Evolutionary conservation across 768 basidiomycete genomes (phyloP).

Genomic region (Clitopilus passeckerianus): DNA sequence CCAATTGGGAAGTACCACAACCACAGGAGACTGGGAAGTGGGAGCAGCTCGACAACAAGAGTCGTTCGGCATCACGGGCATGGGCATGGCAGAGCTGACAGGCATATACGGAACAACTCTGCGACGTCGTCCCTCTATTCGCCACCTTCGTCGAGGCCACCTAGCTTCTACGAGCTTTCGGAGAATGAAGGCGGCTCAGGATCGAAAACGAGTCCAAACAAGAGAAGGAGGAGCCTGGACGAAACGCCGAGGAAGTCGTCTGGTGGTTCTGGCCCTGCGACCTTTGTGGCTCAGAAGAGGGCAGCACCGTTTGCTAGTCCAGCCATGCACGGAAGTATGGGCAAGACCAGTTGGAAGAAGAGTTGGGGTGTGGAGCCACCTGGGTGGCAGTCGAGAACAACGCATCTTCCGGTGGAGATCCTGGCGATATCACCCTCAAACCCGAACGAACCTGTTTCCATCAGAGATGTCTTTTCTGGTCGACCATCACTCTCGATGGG

Average conservation of each 20-base stretch:
- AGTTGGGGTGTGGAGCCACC: conserved; percentile 86
- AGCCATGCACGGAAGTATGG: conserved; percentile 34
- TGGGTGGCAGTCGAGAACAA: conserved; percentile 70
- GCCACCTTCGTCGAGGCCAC: conserved; percentile 67
- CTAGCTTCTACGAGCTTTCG: conserved; percentile 72
- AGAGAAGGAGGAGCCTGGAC: conserved; percentile 45
- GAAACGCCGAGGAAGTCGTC: conserved; percentile 33
- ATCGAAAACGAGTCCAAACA: conserved; percentile 62
- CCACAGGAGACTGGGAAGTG: conserved; percentile 70
- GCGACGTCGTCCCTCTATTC: conserved; percentile 76
- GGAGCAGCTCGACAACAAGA: conserved; percentile 43
- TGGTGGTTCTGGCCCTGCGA: conserved; percentile 34
- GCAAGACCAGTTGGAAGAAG: conserved; percentile 84
- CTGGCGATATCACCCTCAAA: conserved; percentile 57
- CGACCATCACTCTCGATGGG: conserved; percentile 53
- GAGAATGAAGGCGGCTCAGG: conserved; percentile 52
- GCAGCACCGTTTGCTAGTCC: conserved; percentile 68
- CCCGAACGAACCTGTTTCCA: conserved; percentile 33
- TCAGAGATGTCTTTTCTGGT: conserved; percentile 82
- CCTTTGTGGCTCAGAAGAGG: conserved; percentile 81
- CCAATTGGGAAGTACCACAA: conserved; percentile 79
- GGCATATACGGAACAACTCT: conserved; percentile 71
- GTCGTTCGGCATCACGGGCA: conserved; percentile 57
- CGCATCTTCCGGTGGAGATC: conserved; percentile 72
- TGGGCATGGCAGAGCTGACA: conserved; percentile 7